Evolutionary conservation across 371 early-diverging fungal species (phyloP), one percentile per base, ranked within the genome.

Genomic region (Mortierella sp.): DNA sequence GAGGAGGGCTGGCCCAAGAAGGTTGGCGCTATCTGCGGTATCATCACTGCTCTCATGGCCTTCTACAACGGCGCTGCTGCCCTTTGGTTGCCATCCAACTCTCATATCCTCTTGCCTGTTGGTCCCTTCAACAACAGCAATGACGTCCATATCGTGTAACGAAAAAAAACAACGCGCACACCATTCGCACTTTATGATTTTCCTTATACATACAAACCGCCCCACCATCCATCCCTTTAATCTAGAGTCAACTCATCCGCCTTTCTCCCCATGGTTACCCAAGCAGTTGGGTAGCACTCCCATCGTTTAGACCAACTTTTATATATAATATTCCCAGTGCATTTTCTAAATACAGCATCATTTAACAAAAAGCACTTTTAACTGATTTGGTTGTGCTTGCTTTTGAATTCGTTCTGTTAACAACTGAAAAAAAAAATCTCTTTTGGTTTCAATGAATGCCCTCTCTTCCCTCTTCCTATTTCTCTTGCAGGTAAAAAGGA

Each of bases 21-120:
- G n/a, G 55, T 81, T 19, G 81, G 81, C 7, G 28, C 75, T 0
- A 84, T 65, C 5, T 81, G 75, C 57, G 88, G 88, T 0, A 76
- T 87, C 38, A 42, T 87, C 28, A 75, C 75, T 9, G 88, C 84
- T 0, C 11, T 87, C 5, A 34, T 87, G 60, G 88, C 88, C 5
- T 84, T 83, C 48, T 87, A 76, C 45, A 87, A 87, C 28, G 88
- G 84, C 16, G 81, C 88, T 6, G 88, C 88, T 0, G 84, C 81
- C 14, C 55, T 87, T 6, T 87, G 80, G 81, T 48, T 83, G 57
- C 79, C 84, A 0, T 81, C 84, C 44, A 84, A 84, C 55, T 73
- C 76, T 42, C 84, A 84, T 65, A 74, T 84, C 44, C 50, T 78
- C 11, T 55, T 84, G 16, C 84, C 84, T 3, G 84, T 84, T 11